Evolutionary conservation across 2,329 filamentous ascomycete species (phyloP).

Genomic region (Fusarium torulosum): DNA sequence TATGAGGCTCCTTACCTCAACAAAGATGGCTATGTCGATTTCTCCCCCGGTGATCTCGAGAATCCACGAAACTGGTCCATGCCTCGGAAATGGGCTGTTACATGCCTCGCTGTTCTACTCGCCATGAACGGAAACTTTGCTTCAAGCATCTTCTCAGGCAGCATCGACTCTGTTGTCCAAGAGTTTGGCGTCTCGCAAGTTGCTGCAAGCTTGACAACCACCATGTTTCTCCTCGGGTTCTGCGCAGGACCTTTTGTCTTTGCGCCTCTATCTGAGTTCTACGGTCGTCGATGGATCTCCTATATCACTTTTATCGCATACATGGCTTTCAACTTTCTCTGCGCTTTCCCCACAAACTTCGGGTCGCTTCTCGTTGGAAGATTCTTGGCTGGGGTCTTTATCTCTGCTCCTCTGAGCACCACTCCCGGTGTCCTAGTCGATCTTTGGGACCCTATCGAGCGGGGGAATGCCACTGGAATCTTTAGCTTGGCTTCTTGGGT

Average conservation of each 20-base stretch:
- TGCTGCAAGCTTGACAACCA: slow-evolving; percentile 63
- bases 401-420: slow-evolving; percentile 63
- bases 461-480: slow-evolving; percentile 66
- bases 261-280: slow-evolving; percentile 69
- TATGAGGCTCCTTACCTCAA: slow-evolving; percentile 59
- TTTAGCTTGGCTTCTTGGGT: slow-evolving; percentile 67
- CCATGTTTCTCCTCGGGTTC: slow-evolving; percentile 68
- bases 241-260: slow-evolving; percentile 70
- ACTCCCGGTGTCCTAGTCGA: slow-evolving; percentile 66
- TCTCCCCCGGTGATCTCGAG: slow-evolving; percentile 63
- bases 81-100: slow-evolving; percentile 57
- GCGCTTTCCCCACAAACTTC: slow-evolving; percentile 68
- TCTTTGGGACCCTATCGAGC: slow-evolving; percentile 64
- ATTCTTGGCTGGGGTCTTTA: slow-evolving; percentile 68
- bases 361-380: slow-evolving; percentile 65
- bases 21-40: slow-evolving; percentile 63
- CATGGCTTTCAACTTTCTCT: slow-evolving; percentile 64
- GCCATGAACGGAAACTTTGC: slow-evolving; percentile 69
- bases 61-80: slow-evolving; percentile 63
- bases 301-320: slow-evolving; percentile 63
- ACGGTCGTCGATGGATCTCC: slow-evolving; percentile 66
- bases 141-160: slow-evolving; percentile 52
- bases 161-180: slow-evolving; percentile 48
- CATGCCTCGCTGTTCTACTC: slow-evolving; percentile 58
- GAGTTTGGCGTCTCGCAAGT: slow-evolving; percentile 61